Conservation (phyloP, 208 protist species). For the Trypanosoma vivax region DNA sequence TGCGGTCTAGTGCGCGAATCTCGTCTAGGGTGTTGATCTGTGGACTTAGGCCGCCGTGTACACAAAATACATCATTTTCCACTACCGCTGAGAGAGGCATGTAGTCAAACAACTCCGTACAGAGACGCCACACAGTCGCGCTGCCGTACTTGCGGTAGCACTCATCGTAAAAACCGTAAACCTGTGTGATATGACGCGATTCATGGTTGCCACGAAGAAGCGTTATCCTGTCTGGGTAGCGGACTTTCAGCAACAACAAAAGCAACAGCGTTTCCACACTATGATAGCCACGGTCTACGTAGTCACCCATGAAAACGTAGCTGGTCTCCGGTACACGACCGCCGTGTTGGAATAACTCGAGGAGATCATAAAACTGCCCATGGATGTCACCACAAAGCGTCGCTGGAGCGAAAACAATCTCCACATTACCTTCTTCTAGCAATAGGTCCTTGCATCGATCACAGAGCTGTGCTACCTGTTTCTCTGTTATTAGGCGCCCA, state of each 20-base stretch:
- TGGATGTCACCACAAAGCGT: slow-evolving; percentile 99
- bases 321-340: slow-evolving; percentile 80
- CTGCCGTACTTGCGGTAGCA: slow-evolving; percentile 92
- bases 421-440: slow-evolving; percentile 93
- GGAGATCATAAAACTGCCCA: slow-evolving; percentile 98
- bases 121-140: slow-evolving; percentile 83
- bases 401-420: slow-evolving; percentile 93
- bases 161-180: slow-evolving; percentile 96
- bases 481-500: slow-evolving; percentile 90
- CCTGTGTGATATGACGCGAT: slow-evolving; percentile 44
- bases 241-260: slow-evolving; percentile 90
- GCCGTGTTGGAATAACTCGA: slow-evolving; percentile 95
- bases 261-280: slow-evolving; percentile 90
- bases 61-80: slow-evolving; percentile 89
- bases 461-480: slow-evolving; percentile 85
- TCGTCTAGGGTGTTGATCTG: slow-evolving; percentile 81
- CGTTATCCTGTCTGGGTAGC: slow-evolving; percentile 92
- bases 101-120: slow-evolving; percentile 91
- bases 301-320: slow-evolving; percentile 91
- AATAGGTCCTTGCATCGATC: slow-evolving; percentile 86
- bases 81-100: slow-evolving; percentile 91
- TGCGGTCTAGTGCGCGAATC: slow-evolving; percentile 79
- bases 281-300: slow-evolving; percentile 57
- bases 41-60: slow-evolving; percentile 91
- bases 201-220: slow-evolving; percentile 47